phyloP scores from a whole-genome alignment of 2,329 filamentous ascomycete genomes.

The Lachnellula willkommii region DNA sequence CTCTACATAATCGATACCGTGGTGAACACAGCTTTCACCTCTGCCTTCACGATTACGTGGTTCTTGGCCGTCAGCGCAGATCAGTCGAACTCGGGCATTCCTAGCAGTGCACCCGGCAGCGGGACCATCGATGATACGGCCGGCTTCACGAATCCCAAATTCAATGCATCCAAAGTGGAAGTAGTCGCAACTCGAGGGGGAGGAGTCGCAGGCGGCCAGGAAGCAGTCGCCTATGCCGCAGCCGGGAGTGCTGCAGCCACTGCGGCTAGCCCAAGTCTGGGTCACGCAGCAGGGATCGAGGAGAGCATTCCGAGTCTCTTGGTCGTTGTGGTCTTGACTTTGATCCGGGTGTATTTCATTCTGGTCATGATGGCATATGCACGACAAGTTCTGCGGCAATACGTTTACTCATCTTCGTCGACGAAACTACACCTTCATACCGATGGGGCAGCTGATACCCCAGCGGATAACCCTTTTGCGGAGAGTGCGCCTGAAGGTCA shows the following conservation, averaged over 20 bases:
- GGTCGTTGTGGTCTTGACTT: slow-evolving; percentile 67
- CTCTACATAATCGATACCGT: slow-evolving; percentile 78
- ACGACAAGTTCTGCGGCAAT: slow-evolving; percentile 66
- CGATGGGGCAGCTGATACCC: slow-evolving; percentile 37
- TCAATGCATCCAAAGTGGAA: slow-evolving; percentile 54
- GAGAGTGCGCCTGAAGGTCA: slow-evolving; percentile 65
- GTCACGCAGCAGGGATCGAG: slow-evolving; percentile 60
- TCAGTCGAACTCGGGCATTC: slow-evolving; percentile 37
- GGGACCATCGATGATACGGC: slow-evolving; percentile 52
- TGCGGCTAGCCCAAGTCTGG: slow-evolving; percentile 43
- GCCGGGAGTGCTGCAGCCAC: slow-evolving; percentile 33
- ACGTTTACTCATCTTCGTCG: slow-evolving; percentile 48
- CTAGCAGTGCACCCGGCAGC: slow-evolving; percentile 32
- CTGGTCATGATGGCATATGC: slow-evolving; percentile 81
- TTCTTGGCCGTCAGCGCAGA: slow-evolving; percentile 60
- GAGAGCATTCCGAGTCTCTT: slow-evolving; percentile 71
- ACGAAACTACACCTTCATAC: slow-evolving; percentile 29
- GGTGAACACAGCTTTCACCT: slow-evolving; percentile 77
- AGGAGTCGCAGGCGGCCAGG: slow-evolving; percentile 44
- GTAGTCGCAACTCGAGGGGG: slow-evolving; percentile 44
- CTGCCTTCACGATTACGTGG: slow-evolving; percentile 78
- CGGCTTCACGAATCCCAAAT: slow-evolving; percentile 59
- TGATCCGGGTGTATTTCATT: slow-evolving; percentile 76
- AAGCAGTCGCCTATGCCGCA: slow-evolving; percentile 43
- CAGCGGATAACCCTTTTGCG: slow-evolving; percentile 65